Base-by-base conservation (phyloP, 1,139 yeast genomes). In the Trichomonascaceae sp. region DNA sequence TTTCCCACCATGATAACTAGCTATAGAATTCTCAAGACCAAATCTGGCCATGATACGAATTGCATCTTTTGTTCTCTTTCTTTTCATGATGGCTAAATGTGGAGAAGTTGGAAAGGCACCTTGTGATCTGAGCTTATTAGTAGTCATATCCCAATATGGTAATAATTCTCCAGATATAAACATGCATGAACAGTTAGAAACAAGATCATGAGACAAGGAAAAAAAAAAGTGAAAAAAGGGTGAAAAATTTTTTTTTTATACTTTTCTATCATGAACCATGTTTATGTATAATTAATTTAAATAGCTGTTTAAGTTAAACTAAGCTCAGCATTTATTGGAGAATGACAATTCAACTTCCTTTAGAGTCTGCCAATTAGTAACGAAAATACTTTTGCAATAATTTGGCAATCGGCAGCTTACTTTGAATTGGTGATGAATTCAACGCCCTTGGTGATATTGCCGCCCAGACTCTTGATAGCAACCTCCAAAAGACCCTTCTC, bases 361-460 rank as follows among this genome's bases (percentile, higher is more conserved):
- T 13, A 36, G 8, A 36, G 41, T 17, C 41, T 36, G 41, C 41
- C 17, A 15, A 36, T 36, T 36, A 36, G 41, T 36, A 36, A 36
- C 3, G 38, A 32, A 5, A 36, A 27, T 27, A 27, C 32, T 10
- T 22, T 9, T 15, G 41, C 15, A 36, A 36, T 5, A 36, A 36
- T n/a, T n/a, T 6, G 41, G 41, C 41, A 12, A 13, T 15, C 41
- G 17, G 41, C 41, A 36, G 41, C 41, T 36, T 36, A 36, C 41
- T 48, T 48, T 48, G 45, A 44, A 15, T n/a, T 43, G 27, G 52
- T 22, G 53, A 71, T 71, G 57, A 84, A 84, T 60, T 78, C 76
- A 63, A 79, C 77, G 74, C 95, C 95, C 82, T 87, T 87, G 65
- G 77, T 82, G 66, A 82, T 82, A 78, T 81, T 81, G 74, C 78